Conservation (phyloP, 257 asterid species). For the Forsythia viridissima region DNA sequence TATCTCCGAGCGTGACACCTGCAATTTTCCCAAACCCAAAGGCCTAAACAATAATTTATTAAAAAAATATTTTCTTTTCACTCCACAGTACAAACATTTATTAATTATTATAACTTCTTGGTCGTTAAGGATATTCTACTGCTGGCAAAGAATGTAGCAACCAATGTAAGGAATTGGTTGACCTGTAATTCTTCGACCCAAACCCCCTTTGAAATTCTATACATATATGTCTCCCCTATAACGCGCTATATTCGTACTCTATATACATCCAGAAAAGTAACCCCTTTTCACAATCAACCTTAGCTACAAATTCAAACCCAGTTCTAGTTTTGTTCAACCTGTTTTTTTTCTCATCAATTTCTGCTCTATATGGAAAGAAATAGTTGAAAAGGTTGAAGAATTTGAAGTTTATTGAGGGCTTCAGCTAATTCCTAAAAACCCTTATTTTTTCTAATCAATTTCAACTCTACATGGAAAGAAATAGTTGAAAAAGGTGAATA, state of each 20-base stretch:
- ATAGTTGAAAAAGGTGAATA: background rate
- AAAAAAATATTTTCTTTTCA: background rate
- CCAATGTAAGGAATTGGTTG: background rate
- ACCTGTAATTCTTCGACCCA: background rate
- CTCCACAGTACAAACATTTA: background rate
- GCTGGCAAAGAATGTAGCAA: background rate
- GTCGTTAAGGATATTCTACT: background rate
- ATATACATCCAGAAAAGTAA: slow-evolving; percentile 13
- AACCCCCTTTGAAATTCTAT: background rate
- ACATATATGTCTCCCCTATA: background rate
- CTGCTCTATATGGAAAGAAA: background rate
- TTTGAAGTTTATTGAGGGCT: background rate
- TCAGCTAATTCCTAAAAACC: background rate
- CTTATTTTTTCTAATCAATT: background rate
- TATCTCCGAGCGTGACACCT: too few species aligned
- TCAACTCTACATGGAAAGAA: too few species aligned
- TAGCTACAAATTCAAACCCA: slow-evolving; percentile 1
- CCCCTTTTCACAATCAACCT: slow-evolving; percentile 12
- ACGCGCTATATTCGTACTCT: background rate
- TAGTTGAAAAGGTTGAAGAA: background rate
- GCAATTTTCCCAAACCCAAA: too few species aligned
- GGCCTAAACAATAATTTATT: too few species aligned
- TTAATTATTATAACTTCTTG: background rate
- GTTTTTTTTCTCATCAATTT: background rate
- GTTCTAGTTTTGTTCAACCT: background rate